Conservation (phyloP, 768 basidiomycete genomes). For the Xerocomellus chrysenteron region DNA sequence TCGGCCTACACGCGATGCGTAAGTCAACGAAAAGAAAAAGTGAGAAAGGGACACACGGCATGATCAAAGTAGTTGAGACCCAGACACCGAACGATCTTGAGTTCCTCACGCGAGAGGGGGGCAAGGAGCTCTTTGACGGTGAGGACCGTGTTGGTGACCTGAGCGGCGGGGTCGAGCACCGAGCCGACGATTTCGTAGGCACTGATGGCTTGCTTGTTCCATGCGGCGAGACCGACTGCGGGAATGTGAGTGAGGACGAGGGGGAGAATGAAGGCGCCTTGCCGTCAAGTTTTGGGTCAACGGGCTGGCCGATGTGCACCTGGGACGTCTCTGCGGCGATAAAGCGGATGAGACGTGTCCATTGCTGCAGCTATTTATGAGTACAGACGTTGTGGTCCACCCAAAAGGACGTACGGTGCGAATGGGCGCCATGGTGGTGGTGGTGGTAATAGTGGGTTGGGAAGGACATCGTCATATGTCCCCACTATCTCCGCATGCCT, state of each 20-base stretch:
- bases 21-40: not conserved
- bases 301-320: conserved; percentile 77
- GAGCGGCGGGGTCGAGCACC: conserved; percentile 62
- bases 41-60: conserved; percentile 47
- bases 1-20: conserved; percentile 49
- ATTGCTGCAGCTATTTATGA: conserved; percentile 32
- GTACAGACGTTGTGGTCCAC: not conserved
- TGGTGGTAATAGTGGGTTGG: not conserved
- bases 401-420: conserved; percentile 43
- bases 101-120: conserved; percentile 64
- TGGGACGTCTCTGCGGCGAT: conserved; percentile 70
- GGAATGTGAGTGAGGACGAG: not conserved
- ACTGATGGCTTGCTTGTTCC: conserved; percentile 53
- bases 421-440: conserved; percentile 54
- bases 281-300: conserved; percentile 68
- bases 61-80: conserved; percentile 86
- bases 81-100: conserved; percentile 71
- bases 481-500: no score
- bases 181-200: conserved; percentile 74
- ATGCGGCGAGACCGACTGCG: conserved; percentile 59
- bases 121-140: conserved; percentile 71
- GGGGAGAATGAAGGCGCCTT: conserved; percentile 3
- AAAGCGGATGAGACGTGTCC: conserved; percentile 82
- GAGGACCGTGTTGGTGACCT: conserved; percentile 59
- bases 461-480: not conserved